Conservation (phyloP, 208 protist species). For the Crithidia sp. region DNA sequence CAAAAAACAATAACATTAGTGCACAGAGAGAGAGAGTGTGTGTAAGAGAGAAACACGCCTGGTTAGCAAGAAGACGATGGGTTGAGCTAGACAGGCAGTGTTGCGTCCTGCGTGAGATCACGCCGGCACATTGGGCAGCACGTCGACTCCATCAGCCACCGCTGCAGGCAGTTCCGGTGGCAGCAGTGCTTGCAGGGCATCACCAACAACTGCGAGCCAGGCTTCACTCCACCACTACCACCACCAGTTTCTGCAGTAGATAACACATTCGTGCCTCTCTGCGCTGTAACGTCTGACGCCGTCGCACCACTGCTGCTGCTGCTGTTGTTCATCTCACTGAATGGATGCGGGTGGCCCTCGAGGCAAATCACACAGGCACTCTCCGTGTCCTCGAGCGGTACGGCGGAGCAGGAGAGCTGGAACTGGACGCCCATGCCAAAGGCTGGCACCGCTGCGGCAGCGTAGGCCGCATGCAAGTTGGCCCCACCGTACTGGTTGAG, state of each 20-base stretch:
- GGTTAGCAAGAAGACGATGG: background rate
- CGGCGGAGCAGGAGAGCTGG: constrained; percentile 28
- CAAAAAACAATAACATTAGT: background rate
- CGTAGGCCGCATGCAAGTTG: background rate
- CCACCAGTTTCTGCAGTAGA: background rate
- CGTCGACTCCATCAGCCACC: constrained; percentile 61
- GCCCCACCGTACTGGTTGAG: too few species aligned
- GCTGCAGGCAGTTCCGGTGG: constrained; percentile 74
- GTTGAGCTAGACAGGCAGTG: background rate
- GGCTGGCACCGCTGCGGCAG: background rate
- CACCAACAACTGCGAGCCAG: constrained; percentile 51
- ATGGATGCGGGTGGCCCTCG: constrained; percentile 11
- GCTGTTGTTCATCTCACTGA: background rate
- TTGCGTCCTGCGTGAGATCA: constrained; percentile 36
- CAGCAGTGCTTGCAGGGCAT: constrained; percentile 65
- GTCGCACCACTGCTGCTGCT: background rate
- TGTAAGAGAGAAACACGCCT: too few species aligned
- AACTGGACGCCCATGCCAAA: constrained; percentile 1
- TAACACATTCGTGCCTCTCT: background rate
- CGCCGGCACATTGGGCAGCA: constrained; percentile 67
- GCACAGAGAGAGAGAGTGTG: too few species aligned
- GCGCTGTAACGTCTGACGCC: background rate
- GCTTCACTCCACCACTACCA: constrained; percentile 33
- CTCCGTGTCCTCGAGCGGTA: constrained; percentile 39
- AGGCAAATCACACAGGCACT: constrained; percentile 32